Evolutionary conservation across 2,329 filamentous ascomycete species (phyloP).

Genomic region (Cladorrhinum sp.): DNA sequence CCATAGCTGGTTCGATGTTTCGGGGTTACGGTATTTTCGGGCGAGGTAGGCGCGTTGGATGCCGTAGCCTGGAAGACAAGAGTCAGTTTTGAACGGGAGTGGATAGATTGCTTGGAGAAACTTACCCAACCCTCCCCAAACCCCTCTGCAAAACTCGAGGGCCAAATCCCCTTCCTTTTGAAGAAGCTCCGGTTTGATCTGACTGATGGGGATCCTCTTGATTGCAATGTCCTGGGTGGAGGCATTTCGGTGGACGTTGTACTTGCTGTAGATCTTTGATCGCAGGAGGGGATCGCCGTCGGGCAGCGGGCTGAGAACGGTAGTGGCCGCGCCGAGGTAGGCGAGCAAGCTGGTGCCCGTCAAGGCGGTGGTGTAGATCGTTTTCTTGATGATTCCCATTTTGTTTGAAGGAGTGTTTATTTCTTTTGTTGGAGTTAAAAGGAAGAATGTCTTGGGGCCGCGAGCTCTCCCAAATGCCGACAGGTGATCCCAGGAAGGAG

Average conservation of each 20-base stretch:
- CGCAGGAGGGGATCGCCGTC: slow-evolving; percentile 60
- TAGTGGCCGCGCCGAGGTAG: slow-evolving; percentile 53
- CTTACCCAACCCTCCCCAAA: slow-evolving; percentile 64
- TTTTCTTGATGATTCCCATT: slow-evolving; percentile 54
- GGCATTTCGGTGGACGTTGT: slow-evolving; percentile 62
- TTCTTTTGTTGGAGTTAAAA: no score
- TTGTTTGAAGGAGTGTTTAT: background rate
- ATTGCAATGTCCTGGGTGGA: slow-evolving; percentile 63
- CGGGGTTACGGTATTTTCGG: slow-evolving; percentile 54
- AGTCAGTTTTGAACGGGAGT: no score
- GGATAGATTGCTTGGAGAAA: background rate
- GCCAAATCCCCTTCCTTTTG: slow-evolving; percentile 56
- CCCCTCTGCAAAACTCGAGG: slow-evolving; percentile 63
- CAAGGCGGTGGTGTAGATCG: slow-evolving; percentile 45
- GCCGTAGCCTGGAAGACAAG: slow-evolving; percentile 45
- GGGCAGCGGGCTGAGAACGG: slow-evolving; percentile 55
- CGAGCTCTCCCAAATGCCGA: background rate
- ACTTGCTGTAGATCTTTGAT: slow-evolving; percentile 52
- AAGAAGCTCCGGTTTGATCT: slow-evolving; percentile 63
- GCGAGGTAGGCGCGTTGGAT: slow-evolving; percentile 58
- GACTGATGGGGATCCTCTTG: slow-evolving; percentile 58
- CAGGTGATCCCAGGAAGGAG: background rate
- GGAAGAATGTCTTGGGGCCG: background rate
- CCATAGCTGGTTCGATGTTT: slow-evolving; percentile 62
- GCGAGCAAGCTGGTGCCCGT: slow-evolving; percentile 50